Evolutionary conservation across 352 stramenopile genomes (phyloP), one percentile per base, ranked within the genome.

Genomic region (Globisporangium splendens): DNA sequence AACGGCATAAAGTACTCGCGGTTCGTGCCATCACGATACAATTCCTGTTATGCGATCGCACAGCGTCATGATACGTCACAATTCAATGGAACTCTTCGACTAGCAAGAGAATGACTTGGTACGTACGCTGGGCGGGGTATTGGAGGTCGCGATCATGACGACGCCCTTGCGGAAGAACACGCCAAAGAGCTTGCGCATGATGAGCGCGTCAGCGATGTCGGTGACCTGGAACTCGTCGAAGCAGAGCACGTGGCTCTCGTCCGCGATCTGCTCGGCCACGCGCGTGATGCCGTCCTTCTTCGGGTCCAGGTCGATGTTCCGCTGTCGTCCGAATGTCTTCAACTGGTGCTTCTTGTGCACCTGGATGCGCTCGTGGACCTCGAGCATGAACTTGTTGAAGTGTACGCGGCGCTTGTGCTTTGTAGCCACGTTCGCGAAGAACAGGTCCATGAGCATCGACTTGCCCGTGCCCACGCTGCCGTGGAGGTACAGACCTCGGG

Each of bases 191-290:
- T 97, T 96, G 57, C 81, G 81, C 79, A 99, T 88, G 67, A 99
- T 98, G 61, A 99, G 83, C 31, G 97, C 97, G 72, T 99, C 95
- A 1, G 92, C 96, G 61, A 99, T 92, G 72, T 99, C 96, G 1
- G 91, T 98, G 17, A 99, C 89, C 83, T 99, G 95, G 66, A 99
- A 98, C 79, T 99, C 97, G 75, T 99, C 97, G 59, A 99, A 97
- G 78, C 94, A 98, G 24, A 99, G 73, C 50, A 99, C 39, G 43
- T 95, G 88, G 42, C 82, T 86, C 68, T 98, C 84, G 17, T 77
- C 47, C 6, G 93, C 86, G 20, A 99, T 78, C 59, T 95, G 71
- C 22, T 89, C 59, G 14, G 89, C 95, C 21, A 98, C 90, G 33
- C 86, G 63, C 15, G 74, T 61, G 60, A 92, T 86, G 21, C 85